phyloP scores from a whole-genome alignment of 352 stramenopile genomes.

The Phytophthora aleatoria region DNA sequence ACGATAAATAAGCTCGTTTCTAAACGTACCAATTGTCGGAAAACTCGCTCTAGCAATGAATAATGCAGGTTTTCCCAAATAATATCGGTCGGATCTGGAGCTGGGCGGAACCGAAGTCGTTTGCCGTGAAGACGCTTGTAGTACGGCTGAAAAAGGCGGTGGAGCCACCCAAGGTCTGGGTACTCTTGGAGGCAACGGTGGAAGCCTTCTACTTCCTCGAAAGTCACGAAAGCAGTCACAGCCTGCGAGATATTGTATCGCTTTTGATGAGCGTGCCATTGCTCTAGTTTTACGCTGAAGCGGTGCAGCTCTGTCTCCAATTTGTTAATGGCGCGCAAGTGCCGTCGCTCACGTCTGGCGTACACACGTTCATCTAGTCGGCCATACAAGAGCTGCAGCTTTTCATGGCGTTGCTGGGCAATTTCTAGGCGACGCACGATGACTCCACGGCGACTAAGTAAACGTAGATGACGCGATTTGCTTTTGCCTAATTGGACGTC shows the following conservation, averaged over 20 bases:
- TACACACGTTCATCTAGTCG: conserved; percentile 49
- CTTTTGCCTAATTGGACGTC: conserved; percentile 85
- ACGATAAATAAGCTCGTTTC: background rate
- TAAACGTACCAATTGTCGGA: conserved; percentile 62
- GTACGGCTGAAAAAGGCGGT: conserved; percentile 73
- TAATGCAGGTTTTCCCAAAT: conserved; percentile 87
- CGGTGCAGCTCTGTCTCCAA: conserved; percentile 51
- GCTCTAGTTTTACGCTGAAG: conserved; percentile 53
- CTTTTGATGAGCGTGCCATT: conserved; percentile 45
- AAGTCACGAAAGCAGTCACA: conserved; percentile 84
- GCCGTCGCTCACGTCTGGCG: conserved; percentile 41
- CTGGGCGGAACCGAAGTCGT: conserved; percentile 68
- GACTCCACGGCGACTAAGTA: conserved; percentile 62
- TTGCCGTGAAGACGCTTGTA: conserved; percentile 74
- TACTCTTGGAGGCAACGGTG: conserved; percentile 83
- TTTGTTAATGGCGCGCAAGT: conserved; percentile 49
- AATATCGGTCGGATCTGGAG: conserved; percentile 82
- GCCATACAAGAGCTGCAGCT: conserved; percentile 58
- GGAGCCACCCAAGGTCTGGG: conserved; percentile 69
- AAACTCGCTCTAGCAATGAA: conserved; percentile 55
- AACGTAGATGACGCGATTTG: conserved; percentile 55
- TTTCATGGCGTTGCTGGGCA: conserved; percentile 68
- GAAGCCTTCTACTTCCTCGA: conserved; percentile 83
- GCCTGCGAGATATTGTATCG: conserved; percentile 46
- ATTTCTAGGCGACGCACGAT: conserved; percentile 71